Percentiles rank a stretch among this genome's conserved stretches.
phyloP scores from a whole-genome alignment of 1,284 basidiomycete species.

The Puccinia horiana region DNA sequence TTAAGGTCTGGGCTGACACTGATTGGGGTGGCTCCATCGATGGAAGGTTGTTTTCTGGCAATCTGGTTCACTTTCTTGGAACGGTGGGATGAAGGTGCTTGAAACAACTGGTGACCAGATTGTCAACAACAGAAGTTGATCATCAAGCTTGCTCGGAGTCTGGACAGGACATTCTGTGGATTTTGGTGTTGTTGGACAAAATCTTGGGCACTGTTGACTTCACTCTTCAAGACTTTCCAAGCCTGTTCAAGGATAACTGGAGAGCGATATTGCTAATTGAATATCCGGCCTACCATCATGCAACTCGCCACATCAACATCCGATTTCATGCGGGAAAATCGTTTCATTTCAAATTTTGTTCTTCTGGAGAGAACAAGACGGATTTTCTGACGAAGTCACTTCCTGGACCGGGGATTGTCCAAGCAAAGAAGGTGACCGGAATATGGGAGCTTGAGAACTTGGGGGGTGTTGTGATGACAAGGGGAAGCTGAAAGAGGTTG shows the following conservation, averaged over 20 bases:
- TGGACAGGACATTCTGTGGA: not conserved
- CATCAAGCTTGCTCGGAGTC: not conserved
- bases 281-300: slow-evolving; percentile 3
- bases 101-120: not conserved
- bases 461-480: not conserved
- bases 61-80: not conserved
- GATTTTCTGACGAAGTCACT: not conserved
- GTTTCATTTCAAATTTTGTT: not conserved
- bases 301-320: slow-evolving; percentile 13
- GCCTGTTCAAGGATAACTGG: not conserved
- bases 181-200: not conserved
- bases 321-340: not conserved
- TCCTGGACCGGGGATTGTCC: not conserved
- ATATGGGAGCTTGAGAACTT: too few relatives aligned
- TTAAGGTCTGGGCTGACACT: not conserved
- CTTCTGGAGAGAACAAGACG: not conserved
- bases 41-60: not conserved
- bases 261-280: not conserved
- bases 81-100: not conserved
- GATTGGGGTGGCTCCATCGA: not conserved
- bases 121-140: slow-evolving; percentile 10
- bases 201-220: not conserved
- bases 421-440: not conserved
- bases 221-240: not conserved
- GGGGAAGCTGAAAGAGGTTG: not conserved